phyloP scores from a whole-genome alignment of 2,329 filamentous ascomycete species.

The Fusarium continuum region DNA sequence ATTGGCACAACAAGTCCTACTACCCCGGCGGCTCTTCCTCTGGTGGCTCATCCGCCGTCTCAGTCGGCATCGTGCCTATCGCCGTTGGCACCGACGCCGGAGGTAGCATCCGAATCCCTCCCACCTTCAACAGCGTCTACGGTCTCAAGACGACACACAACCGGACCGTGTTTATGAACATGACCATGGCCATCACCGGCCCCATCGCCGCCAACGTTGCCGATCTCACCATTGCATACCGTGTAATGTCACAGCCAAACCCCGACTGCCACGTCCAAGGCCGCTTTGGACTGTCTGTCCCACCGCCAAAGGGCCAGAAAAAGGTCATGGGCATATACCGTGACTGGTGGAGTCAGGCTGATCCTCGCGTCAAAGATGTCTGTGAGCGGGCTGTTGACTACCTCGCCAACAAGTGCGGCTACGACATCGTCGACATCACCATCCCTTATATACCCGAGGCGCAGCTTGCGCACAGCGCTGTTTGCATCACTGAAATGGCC shows the following conservation, averaged over 20 bases:
- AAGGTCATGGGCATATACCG: conserved; percentile 78
- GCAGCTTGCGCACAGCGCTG: conserved; percentile 79
- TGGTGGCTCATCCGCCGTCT: conserved; percentile 76
- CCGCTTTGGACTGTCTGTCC: conserved; percentile 68
- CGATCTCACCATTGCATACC: conserved; percentile 85
- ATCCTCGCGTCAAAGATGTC: conserved; percentile 67
- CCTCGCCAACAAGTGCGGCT: conserved; percentile 60
- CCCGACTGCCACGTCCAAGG: conserved; percentile 67
- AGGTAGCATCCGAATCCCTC: conserved; percentile 78
- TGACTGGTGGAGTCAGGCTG: conserved; percentile 60
- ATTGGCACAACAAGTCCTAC: conserved; percentile 79
- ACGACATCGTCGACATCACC: conserved; percentile 65
- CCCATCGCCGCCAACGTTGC: conserved; percentile 80
- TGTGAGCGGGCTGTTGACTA: conserved; percentile 71
- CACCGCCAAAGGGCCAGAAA: conserved; percentile 53
- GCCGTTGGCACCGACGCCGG: conserved; percentile 79
- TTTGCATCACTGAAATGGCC: conserved; percentile 78
- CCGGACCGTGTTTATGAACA: conserved; percentile 67
- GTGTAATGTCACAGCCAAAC: conserved; percentile 78
- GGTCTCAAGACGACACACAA: conserved; percentile 83
- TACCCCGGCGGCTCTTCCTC: conserved; percentile 86
- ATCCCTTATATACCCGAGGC: conserved; percentile 75
- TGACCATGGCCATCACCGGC: conserved; percentile 70
- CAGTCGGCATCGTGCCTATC: conserved; percentile 77
- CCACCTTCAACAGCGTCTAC: conserved; percentile 80